These are phyloP conservation scores for Jaminaea rosea DNA, from an alignment of 1,284 basidiomycete species.

Conservation along the genomic window DNA sequence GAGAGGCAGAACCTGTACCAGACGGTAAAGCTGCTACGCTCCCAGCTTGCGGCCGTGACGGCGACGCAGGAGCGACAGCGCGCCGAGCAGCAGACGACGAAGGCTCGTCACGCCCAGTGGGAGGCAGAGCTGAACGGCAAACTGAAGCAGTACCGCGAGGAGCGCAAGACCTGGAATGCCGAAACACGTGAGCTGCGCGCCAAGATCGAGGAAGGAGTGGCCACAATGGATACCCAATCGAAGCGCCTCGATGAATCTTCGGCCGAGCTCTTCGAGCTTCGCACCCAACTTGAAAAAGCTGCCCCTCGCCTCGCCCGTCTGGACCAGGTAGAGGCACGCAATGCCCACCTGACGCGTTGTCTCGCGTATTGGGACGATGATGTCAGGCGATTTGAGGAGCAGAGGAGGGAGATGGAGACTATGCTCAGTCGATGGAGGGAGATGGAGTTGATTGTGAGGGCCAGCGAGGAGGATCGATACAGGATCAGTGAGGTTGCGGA, in stretches of 20 bases:
- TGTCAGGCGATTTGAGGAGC: constrained; percentile 28
- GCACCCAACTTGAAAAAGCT: constrained; percentile 19
- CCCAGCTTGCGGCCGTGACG: constrained; percentile 15
- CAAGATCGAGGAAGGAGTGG: constrained; percentile 20
- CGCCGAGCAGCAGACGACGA: constrained; percentile 25
- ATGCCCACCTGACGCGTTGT: constrained; percentile 20
- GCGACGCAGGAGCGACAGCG: constrained; percentile 24
- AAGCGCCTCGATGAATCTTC: constrained; percentile 24
- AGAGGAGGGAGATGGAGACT: constrained; percentile 35
- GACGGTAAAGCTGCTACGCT: constrained; percentile 25
- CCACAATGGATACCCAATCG: constrained; percentile 13
- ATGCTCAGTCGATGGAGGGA: constrained; percentile 28
- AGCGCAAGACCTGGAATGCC: constrained; percentile 31
- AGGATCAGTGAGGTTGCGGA: background rate
- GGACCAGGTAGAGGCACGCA: constrained; percentile 25
- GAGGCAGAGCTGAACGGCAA: constrained; percentile 40
- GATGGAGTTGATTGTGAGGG: constrained; percentile 31
- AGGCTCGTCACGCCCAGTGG: constrained; percentile 33
- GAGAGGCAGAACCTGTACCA: constrained; percentile 44
- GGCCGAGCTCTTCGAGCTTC: constrained; percentile 30
- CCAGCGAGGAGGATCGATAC: constrained; percentile 15
- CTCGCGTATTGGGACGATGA: constrained; percentile 37
- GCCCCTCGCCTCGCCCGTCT: constrained; percentile 23
- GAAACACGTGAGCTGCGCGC: constrained; percentile 28
- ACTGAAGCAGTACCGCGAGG: constrained; percentile 37